Base-by-base conservation (phyloP, 345 rosid genomes). In the Murraya koenigii region DNA sequence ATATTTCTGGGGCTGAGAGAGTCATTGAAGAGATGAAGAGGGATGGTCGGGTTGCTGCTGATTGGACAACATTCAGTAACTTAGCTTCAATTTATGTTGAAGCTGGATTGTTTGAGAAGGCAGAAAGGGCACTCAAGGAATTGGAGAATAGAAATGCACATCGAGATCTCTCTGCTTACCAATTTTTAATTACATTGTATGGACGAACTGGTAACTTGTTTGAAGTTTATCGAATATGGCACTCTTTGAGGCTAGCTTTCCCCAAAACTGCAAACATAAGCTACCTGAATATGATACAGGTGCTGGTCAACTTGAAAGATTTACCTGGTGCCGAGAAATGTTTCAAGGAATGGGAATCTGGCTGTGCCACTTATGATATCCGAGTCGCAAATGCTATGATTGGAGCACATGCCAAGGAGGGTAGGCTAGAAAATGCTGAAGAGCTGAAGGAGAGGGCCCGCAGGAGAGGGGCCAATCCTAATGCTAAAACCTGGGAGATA, bases 51-150 rank as follows among this genome's bases (percentile, higher is more conserved):
- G 87, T 91, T 84, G 89, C 88, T 82, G 85, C 88, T 1, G 95
- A 96, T 83, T 96, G 99, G 99, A 96, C 97, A 47, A 92, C 93
- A 0, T 92, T 90, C 74, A 94, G 98, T 88, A 92, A 96, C 77
- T 79, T 96, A 78, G 98, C 98, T 28, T 89, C 97, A 7, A 84
- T 92, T 66, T 94, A 92, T 82, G 93, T 86, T 75, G 95, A 92
- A 76, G 89, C 92, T 25, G 83, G 90, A 62, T 77, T 88, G 47
- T 71, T 67, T 80, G 94, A 88, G 68, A 92, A 94, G 87, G 94
- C 97, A 6, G 94, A 94, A 74, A 86, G 82, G 78, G 93, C 94
- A 1, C 94, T 96, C 56, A 88, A 89, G 77, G 98, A 94, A 71
- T 79, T 94, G 85, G 99, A 96, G 87, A 83, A 82, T 82, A 88